Conservation (phyloP, 495 filamentous ascomycete genomes). For the Penicillium dipodomyicola region DNA sequence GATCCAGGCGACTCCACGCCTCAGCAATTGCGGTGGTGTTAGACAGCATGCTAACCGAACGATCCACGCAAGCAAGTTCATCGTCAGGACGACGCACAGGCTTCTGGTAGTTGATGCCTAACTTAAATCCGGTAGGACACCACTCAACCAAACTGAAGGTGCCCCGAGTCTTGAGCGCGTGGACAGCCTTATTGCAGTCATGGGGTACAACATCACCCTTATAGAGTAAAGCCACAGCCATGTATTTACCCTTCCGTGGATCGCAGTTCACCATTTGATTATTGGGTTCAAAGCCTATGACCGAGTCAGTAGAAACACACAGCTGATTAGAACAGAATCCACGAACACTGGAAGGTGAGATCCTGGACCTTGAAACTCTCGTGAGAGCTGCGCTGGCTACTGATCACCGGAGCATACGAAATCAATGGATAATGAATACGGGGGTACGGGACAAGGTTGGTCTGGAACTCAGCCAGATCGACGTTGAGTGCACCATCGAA, state of each 20-base stretch:
- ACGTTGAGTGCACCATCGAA: constrained; percentile 92
- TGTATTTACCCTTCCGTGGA: constrained; percentile 90
- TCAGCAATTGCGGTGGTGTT: constrained; percentile 92
- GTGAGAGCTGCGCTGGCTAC: constrained; percentile 75
- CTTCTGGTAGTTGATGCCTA: constrained; percentile 92
- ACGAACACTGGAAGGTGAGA: constrained; percentile 79
- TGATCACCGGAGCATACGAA: constrained; percentile 84
- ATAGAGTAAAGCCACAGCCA: constrained; percentile 88
- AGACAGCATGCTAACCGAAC: constrained; percentile 84
- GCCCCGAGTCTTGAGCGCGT: constrained; percentile 74
- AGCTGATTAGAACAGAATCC: background rate
- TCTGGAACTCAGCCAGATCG: constrained; percentile 93
- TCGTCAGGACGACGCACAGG: constrained; percentile 72
- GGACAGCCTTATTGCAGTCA: constrained; percentile 74
- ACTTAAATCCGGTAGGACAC: constrained; percentile 96
- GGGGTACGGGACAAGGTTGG: constrained; percentile 87
- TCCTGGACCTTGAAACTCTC: constrained; percentile 91
- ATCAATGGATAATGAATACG: constrained; percentile 91
- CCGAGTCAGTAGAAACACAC: constrained; percentile 11
- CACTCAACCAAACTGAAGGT: constrained; percentile 93
- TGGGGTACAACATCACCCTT: constrained; percentile 85
- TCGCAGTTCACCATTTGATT: constrained; percentile 97
- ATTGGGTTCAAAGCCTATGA: constrained; percentile 78
- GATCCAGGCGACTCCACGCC: constrained; percentile 83
- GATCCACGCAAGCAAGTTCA: constrained; percentile 80